Evolutionary conservation across 352 stramenopile species (phyloP).

Genomic region (Phytophthora boehmeriae): DNA sequence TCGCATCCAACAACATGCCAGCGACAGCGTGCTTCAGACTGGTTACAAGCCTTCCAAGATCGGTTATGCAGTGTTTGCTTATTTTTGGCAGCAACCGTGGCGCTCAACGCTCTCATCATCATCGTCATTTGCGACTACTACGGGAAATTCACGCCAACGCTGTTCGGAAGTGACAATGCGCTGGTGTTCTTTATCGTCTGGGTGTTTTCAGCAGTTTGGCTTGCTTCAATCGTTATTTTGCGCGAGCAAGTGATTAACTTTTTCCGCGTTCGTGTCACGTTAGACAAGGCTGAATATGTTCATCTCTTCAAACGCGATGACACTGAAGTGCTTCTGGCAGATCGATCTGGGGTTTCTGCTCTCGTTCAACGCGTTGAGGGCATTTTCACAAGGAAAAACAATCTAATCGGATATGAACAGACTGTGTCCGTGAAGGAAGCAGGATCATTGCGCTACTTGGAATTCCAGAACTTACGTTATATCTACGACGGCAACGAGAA

Average conservation of each 20-base stretch:
- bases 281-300: conserved; percentile 37
- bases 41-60: conserved; percentile 9
- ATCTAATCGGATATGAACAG: conserved; percentile 32
- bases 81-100: conserved; percentile 27
- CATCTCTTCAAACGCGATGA: conserved; percentile 39
- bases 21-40: conserved; percentile 6
- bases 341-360: conserved; percentile 33
- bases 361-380: conserved; percentile 32
- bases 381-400: conserved; percentile 19
- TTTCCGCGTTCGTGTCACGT: conserved; percentile 28
- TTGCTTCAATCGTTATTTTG: conserved; percentile 28
- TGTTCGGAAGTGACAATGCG: conserved; percentile 36
- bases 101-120: conserved; percentile 32
- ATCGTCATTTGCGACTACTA: conserved; percentile 48
- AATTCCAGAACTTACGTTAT: conserved; percentile 55
- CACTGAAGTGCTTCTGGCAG: conserved; percentile 36
- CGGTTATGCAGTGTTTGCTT: conserved; percentile 29
- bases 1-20: not conserved
- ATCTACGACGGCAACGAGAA: conserved; percentile 34
- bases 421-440: conserved; percentile 31
- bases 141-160: conserved; percentile 25
- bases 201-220: conserved; percentile 32
- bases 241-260: conserved; percentile 39
- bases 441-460: conserved; percentile 23
- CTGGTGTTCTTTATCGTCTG: conserved; percentile 44